Conservation (phyloP, 176 grass and related monocot species). For the Hordeum vulgare region DNA sequence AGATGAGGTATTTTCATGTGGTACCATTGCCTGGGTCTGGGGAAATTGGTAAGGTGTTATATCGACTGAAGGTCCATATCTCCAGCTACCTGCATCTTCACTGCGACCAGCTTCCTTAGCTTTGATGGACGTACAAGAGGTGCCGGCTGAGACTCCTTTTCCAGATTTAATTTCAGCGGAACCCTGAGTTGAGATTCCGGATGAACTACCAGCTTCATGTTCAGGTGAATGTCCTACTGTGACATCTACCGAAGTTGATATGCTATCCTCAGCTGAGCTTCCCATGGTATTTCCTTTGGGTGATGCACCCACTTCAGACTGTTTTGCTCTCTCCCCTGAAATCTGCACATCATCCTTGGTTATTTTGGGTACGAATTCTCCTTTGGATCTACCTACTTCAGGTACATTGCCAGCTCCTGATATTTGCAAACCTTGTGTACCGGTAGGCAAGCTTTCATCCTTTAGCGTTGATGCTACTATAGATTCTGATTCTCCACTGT, state of each 20-base stretch:
- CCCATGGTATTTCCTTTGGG: constrained; percentile 1
- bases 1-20: constrained; percentile 27
- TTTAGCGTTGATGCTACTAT: constrained; percentile 25
- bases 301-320: constrained; percentile 19
- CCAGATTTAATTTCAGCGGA: constrained; percentile 10
- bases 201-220: constrained; percentile 17
- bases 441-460: background rate
- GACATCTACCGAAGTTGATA: constrained; percentile 13
- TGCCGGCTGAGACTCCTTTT: constrained; percentile 16
- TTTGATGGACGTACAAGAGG: constrained; percentile 22
- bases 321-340: constrained; percentile 15
- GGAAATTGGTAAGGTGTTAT: constrained; percentile 16
- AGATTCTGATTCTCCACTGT: constrained; percentile 27
- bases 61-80: constrained; percentile 28
- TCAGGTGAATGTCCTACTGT: background rate
- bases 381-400: constrained; percentile 20
- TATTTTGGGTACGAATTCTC: constrained; percentile 6
- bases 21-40: constrained; percentile 12
- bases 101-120: constrained; percentile 9
- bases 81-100: constrained; percentile 11
- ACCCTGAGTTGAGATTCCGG: constrained; percentile 14
- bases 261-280: constrained; percentile 7
- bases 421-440: constrained; percentile 17
- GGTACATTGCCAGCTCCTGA: constrained; percentile 14
- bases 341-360: background rate